These are phyloP conservation scores for Hygrophila difformis DNA, from an alignment of 257 asterid genomes.

Conservation along the genomic window DNA sequence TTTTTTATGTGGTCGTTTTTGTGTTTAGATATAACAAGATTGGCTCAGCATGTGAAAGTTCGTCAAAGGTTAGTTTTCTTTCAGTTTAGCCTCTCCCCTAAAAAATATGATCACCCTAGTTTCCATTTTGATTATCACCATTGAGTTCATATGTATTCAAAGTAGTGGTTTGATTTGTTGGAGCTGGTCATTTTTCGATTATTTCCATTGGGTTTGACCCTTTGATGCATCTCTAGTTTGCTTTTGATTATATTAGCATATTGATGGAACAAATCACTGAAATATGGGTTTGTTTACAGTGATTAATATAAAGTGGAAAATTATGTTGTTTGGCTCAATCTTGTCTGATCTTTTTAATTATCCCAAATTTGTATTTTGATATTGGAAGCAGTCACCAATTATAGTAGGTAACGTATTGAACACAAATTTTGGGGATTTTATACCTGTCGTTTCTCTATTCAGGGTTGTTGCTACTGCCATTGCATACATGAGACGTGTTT, in stretches of 20 bases:
- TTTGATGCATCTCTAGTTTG: neutral
- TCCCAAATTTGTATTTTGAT: neutral
- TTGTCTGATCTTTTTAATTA: conserved; percentile 2
- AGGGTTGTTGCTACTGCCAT: conserved; percentile 98
- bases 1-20: conserved; percentile 2
- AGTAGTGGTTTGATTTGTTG: no score
- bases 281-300: no score
- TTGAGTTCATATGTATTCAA: no score
- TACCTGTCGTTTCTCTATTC: conserved; percentile 28
- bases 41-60: conserved; percentile 84
- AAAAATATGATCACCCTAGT: no score
- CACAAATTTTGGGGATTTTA: no score
- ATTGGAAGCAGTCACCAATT: no score
- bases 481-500: conserved; percentile 90
- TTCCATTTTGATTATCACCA: no score
- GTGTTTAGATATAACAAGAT: conserved; percentile 62
- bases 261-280: no score
- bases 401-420: no score
- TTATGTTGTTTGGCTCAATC: neutral
- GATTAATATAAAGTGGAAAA: neutral
- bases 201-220: neutral
- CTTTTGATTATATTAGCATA: no score
- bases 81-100: no score
- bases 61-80: conserved; percentile 77
- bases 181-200: neutral